Evolutionary conservation across 352 stramenopile species (phyloP), one percentile per base, ranked within the genome.

Genomic region (Globisporangium irregulare): DNA sequence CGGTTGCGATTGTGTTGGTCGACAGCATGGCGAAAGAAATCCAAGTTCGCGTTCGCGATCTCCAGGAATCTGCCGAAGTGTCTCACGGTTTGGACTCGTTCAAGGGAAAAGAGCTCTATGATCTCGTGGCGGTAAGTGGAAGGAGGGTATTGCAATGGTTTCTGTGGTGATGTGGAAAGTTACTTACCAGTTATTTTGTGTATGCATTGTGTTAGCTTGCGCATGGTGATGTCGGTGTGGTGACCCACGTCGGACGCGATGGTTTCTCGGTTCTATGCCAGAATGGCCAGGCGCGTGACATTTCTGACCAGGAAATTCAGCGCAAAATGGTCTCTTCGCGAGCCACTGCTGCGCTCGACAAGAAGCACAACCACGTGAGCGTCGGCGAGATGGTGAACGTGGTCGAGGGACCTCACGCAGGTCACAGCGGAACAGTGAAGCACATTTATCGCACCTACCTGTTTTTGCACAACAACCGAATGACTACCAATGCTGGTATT

Each of bases 21-120:
- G 90, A 97, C 64, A 96, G 86, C 64, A 94, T 94, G 82, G 89
- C 90, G 6, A 93, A 92, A 55, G 90, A 97, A 67, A 97, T 97
- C 56, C 89, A 96, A 80, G 90, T 96, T 29, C 87, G 89, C 58
- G 87, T 96, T 57, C 87, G 88, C n/a, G 89, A 97, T 68, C 72
- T 97, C 41, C 90, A 97, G 64, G 86, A 96, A 68, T 96, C 89
- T 3, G 89, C 89, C 3, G 90, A 97, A 77, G 87, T 97, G 14
- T 94, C 88, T 27, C 88, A 96, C 56, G 89, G 87, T 54, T 76
- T 95, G 24, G 90, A 97, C 57, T 96, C 88, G 50, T 93, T 92
- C 79, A 95, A 95, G 68, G 90, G 90, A 50, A 96, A 96, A 61
- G 87, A 97, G 57, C 79, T 97, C 1, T 96, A 96, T 63, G 90